Evolutionary conservation across 1,139 yeast species (phyloP), one percentile per base, ranked within the genome.

Genomic region (Saccharomyces uvarum): DNA sequence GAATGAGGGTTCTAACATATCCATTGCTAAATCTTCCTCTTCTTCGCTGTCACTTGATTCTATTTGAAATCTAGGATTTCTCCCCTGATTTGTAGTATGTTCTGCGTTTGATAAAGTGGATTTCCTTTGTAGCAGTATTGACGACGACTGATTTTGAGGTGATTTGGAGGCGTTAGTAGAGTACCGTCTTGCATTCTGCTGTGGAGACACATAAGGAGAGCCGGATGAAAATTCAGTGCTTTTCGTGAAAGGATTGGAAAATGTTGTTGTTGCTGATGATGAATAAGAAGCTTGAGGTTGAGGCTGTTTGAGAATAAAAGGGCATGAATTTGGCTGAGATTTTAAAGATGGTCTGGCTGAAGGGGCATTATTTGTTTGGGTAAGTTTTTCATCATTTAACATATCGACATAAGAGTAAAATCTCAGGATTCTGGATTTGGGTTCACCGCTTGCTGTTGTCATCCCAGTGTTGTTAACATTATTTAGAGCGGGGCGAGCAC

Each of bases 401-500:
- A 88, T 79, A 63, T 88, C 96, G 3, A 93, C 95, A 68, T 85
- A 88, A 3, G 91, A 84, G 66, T 82, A 86, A 68, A 87, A 87
- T 50, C 83, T 80, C 47, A 86, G 74, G 2, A 58, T 58, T 14
- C 44, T 38, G 13, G 24, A 16, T 13, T 38, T 38, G 2, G 44
- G 44, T 38, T 38, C 44, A 6, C 44, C 44, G 11, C 57, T 60
- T 26, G 59, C 50, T 21, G 56, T 48, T 7, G 44, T 26, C 52
- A 51, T 21, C 14, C 48, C 16, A 38, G 16, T 2, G 51, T 41
- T 54, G 41, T 41, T 53, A 44, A 26, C 50, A 54, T 26, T 41
- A 32, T 33, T 42, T 28, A 13, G 33, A 19, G 24, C 31, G 16
- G 42, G 24, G 24, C 48, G 44, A 13, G 28, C 46, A 28, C 32